Percentiles rank a stretch among this genome's conserved stretches.
Conservation (phyloP, 176 grass and related monocot species). For the Triticum turgidum region DNA sequence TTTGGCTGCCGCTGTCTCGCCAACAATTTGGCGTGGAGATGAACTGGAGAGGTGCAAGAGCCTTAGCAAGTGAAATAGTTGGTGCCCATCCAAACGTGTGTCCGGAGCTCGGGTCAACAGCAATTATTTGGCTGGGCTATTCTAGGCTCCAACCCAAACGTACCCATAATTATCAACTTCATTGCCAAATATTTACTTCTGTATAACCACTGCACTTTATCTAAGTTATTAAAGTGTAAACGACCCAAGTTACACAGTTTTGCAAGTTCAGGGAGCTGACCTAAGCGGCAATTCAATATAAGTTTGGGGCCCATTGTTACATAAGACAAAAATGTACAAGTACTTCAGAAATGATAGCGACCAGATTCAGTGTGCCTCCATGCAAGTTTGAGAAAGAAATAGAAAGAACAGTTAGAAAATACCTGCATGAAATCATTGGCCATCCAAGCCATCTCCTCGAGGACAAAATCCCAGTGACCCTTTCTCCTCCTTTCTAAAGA, state of each 20-base stretch:
- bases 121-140: no score
- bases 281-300: not conserved
- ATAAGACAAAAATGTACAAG: not conserved
- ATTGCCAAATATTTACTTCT: not conserved
- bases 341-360: slow-evolving; percentile 17
- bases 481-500: slow-evolving; percentile 76
- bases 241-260: not conserved
- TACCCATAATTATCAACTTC: slow-evolving; percentile 1
- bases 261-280: not conserved
- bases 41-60: no score
- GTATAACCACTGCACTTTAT: not conserved
- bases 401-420: slow-evolving; percentile 23
- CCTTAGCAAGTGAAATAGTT: no score
- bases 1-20: no score
- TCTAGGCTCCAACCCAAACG: no score
- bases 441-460: slow-evolving; percentile 97
- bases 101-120: no score
- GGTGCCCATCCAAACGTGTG: no score
- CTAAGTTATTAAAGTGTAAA: slow-evolving; percentile 10
- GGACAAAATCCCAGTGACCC: slow-evolving; percentile 95
- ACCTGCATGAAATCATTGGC: slow-evolving; percentile 99
- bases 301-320: not conserved
- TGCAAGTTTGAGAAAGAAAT: slow-evolving; percentile 5
- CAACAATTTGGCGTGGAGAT: no score
- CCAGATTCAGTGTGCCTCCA: not conserved